These are phyloP conservation scores for Cyclotella cryptica DNA, from an alignment of 108 stramenopile genomes.

Conservation along the genomic window DNA sequence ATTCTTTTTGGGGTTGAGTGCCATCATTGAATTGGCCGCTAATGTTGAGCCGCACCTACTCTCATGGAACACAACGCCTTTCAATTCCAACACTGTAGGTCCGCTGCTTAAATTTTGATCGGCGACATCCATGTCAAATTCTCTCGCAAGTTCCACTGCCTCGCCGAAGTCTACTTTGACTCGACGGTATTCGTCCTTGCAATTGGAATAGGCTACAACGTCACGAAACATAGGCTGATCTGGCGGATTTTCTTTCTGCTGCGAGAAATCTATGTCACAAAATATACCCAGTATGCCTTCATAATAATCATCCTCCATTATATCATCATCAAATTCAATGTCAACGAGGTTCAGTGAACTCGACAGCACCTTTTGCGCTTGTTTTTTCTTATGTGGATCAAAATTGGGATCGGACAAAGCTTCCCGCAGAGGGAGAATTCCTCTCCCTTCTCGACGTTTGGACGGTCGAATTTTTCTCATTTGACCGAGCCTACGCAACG, in stretches of 20 bases:
- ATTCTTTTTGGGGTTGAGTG: constrained; percentile 75
- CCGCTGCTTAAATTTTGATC: constrained; percentile 3
- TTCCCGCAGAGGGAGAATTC: constrained; percentile 26
- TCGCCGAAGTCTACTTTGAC: constrained; percentile 62
- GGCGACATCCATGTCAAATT: constrained; percentile 47
- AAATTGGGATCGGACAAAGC: constrained; percentile 36
- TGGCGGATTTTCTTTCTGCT: constrained; percentile 43
- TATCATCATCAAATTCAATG: constrained; percentile 15
- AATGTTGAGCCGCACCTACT: constrained; percentile 92
- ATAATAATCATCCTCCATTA: constrained; percentile 34
- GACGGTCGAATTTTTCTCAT: neutral
- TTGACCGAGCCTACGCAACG: constrained; percentile 25
- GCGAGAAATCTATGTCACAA: constrained; percentile 38
- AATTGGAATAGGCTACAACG: constrained; percentile 53
- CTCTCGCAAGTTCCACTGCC: constrained; percentile 59
- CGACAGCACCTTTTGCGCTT: constrained; percentile 31
- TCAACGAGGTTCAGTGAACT: constrained; percentile 32
- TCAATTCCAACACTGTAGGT: constrained; percentile 59
- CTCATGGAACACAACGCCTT: constrained; percentile 95
- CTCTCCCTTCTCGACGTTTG: neutral
- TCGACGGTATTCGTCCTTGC: constrained; percentile 19
- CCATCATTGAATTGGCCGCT: constrained; percentile 92
- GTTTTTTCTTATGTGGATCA: constrained; percentile 10
- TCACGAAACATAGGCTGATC: constrained; percentile 82
- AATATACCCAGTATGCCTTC: constrained; percentile 34